A percentile compares a stretch with the other conserved stretches of the same genome.
Evolutionary conservation across 768 basidiomycete species (phyloP).

Genomic region (Lentinula sp.): DNA sequence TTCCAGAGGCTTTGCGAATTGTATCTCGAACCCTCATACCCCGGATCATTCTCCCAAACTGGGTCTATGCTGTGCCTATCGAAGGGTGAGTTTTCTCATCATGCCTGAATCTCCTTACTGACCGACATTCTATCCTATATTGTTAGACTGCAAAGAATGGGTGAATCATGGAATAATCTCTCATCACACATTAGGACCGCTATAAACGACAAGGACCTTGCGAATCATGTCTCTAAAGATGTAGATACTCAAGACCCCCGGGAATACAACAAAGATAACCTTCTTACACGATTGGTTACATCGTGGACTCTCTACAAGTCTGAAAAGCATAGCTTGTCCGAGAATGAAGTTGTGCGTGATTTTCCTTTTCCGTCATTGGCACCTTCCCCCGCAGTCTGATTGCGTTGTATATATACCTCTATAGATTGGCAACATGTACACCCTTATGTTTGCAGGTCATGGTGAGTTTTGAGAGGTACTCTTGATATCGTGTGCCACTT

Average conservation of each 20-base stretch:
- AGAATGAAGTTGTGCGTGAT: conserved; percentile 16
- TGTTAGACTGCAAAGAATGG: conserved; percentile 13
- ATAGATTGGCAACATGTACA: conserved; percentile 19
- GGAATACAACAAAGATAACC: neutral
- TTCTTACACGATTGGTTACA: conserved; percentile 15
- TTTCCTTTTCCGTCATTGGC: too few species aligned
- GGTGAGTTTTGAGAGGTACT: conserved; percentile 8
- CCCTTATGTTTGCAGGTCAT: conserved; percentile 20
- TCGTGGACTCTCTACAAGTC: conserved; percentile 7
- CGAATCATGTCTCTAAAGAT: neutral
- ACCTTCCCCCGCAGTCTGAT: neutral
- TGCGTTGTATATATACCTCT: neutral
- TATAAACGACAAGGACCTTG: conserved; percentile 7
- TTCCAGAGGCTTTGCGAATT: conserved; percentile 6
- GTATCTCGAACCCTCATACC: conserved; percentile 14
- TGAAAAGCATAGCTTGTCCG: conserved; percentile 13
- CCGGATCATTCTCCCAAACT: conserved; percentile 16
- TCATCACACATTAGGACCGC: conserved; percentile 11
- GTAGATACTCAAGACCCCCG: neutral
- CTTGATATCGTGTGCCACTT: neutral
- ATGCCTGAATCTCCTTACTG: neutral
- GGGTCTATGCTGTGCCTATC: conserved; percentile 19
- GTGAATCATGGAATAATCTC: conserved; percentile 11
- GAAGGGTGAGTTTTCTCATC: conserved; percentile 8
- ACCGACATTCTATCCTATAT: neutral